These are phyloP conservation scores for Cercospora sesami DNA, from an alignment of 2,329 filamentous ascomycete genomes.

Conservation along the genomic window DNA sequence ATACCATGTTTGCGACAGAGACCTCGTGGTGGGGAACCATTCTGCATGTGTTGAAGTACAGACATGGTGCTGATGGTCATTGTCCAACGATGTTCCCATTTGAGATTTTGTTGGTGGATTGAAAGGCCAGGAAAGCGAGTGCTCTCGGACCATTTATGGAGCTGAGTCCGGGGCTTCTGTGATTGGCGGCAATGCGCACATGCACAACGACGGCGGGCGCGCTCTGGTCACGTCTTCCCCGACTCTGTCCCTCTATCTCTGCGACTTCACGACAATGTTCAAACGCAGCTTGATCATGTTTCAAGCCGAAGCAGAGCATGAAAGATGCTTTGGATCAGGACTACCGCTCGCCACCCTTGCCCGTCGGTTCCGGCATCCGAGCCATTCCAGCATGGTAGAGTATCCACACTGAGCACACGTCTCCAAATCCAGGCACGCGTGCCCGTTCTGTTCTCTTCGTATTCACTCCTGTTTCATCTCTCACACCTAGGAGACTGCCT, in stretches of 20 bases:
- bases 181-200: neutral
- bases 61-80: neutral
- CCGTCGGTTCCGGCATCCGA: slow-evolving; percentile 8
- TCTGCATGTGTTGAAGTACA: neutral
- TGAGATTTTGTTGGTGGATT: neutral
- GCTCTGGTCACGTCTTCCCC: neutral
- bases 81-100: neutral
- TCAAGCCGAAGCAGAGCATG: neutral
- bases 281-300: neutral
- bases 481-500: neutral
- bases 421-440: slow-evolving; percentile 2
- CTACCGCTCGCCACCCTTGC: neutral
- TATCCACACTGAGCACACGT: slow-evolving; percentile 3
- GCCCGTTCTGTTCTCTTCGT: neutral
- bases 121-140: neutral
- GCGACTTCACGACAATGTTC: neutral
- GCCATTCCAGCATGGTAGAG: slow-evolving; percentile 10
- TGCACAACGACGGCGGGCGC: neutral
- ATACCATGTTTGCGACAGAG: neutral
- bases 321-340: neutral
- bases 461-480: slow-evolving; percentile 6
- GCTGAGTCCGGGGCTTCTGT: neutral
- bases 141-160: neutral
- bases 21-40: no score
- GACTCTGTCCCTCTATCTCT: neutral